Evolutionary conservation across 2,329 filamentous ascomycete genomes (phyloP).

Genomic region (Chaetomium strumarium): DNA sequence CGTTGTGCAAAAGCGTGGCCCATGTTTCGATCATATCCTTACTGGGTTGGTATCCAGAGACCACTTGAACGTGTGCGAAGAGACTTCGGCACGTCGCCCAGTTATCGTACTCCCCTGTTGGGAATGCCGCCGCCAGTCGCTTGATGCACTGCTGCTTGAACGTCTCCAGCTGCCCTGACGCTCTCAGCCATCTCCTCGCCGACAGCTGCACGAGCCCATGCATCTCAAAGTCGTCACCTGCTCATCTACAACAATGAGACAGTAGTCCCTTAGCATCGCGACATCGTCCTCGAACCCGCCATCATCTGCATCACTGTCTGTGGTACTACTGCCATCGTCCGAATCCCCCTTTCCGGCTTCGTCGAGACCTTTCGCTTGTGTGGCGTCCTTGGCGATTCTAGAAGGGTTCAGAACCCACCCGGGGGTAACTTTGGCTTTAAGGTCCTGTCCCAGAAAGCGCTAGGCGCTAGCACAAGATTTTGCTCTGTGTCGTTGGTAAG

Average conservation of each 20-base stretch:
- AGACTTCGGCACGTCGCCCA: slow-evolving; percentile 30
- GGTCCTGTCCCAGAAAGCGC: slow-evolving; percentile 14
- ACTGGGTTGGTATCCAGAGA: slow-evolving; percentile 9
- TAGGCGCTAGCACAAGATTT: slow-evolving; percentile 24
- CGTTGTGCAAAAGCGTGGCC: slow-evolving; percentile 23
- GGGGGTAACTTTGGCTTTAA: slow-evolving; percentile 13
- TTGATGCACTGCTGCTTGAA: slow-evolving; percentile 29
- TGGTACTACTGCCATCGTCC: too few relatives aligned
- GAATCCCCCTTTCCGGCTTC: slow-evolving; percentile 5
- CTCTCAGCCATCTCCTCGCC: slow-evolving; percentile 31
- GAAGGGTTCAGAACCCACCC: slow-evolving; percentile 26
- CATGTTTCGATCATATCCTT: slow-evolving; percentile 12
- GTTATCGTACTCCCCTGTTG: slow-evolving; percentile 27
- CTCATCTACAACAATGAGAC: slow-evolving; percentile 28
- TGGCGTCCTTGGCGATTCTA: background rate
- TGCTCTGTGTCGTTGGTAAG: slow-evolving; percentile 23
- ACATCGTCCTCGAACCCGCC: slow-evolving; percentile 31
- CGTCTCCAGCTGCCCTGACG: slow-evolving; percentile 22
- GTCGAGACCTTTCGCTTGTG: slow-evolving; percentile 1
- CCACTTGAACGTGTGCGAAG: slow-evolving; percentile 27
- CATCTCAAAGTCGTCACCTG: slow-evolving; percentile 33
- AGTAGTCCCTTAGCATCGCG: slow-evolving; percentile 31
- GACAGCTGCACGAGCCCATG: slow-evolving; percentile 38
- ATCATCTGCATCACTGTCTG: background rate
- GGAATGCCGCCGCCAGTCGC: slow-evolving; percentile 27